Evolutionary conservation across 139 green algal species (phyloP).

Genomic region (Limnomonas spitsbergensis): DNA sequence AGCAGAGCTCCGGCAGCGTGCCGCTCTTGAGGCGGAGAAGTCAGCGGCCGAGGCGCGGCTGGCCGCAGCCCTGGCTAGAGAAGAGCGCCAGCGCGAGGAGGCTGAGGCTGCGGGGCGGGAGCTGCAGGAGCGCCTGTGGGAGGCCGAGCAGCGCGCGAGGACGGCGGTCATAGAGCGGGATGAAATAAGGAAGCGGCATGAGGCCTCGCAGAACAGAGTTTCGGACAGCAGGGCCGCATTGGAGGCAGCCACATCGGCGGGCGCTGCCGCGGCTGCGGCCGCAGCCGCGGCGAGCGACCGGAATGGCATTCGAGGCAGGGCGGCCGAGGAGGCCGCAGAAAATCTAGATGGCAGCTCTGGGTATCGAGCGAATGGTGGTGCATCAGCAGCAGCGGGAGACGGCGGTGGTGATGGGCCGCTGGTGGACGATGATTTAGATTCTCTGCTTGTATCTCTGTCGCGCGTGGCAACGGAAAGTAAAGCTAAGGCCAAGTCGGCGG

Average conservation of each 20-base stretch:
- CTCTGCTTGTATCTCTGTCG: background rate
- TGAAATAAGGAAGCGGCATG: slow-evolving; percentile 25
- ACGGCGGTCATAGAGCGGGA: slow-evolving; percentile 25
- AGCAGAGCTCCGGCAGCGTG: slow-evolving; percentile 13
- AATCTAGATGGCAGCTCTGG: background rate
- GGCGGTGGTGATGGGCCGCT: background rate
- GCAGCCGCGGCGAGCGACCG: background rate
- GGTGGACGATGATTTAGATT: background rate
- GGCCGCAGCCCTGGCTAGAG: background rate
- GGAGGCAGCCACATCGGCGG: background rate
- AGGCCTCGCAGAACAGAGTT: slow-evolving; percentile 7
- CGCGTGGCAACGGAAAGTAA: background rate
- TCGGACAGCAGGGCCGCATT: too few species aligned
- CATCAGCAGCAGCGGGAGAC: background rate
- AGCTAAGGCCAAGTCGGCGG: background rate
- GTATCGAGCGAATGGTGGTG: background rate
- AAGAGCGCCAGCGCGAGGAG: background rate
- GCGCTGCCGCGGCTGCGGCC: background rate
- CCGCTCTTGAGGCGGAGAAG: slow-evolving; percentile 10
- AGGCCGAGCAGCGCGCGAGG: slow-evolving; percentile 15
- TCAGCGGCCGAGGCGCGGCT: slow-evolving; percentile 8
- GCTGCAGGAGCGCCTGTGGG: slow-evolving; percentile 30
- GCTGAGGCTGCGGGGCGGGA: background rate
- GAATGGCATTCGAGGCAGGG: background rate
- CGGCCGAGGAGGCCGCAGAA: background rate